Evolutionary conservation across 768 basidiomycete genomes (phyloP), one percentile per base, ranked within the genome.

Genomic region (Amanita polypyramis): DNA sequence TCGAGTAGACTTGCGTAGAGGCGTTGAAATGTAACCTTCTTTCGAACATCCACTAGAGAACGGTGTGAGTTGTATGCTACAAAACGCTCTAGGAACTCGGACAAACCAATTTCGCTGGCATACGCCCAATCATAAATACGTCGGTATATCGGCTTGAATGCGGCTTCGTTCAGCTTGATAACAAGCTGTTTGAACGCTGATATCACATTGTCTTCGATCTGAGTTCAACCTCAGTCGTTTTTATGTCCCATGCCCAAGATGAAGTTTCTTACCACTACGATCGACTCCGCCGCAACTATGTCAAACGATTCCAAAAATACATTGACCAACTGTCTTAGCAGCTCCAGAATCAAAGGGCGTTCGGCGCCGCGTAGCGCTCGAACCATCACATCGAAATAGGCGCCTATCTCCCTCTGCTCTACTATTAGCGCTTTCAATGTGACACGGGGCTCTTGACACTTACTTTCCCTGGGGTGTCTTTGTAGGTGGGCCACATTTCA

Each of bases 81-180:
- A 15, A n/a, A 35, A 25, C 6, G 8, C 2, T 25, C 10, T 17
- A 27, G 29, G n/a, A 42, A 27, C 4, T 8, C 14, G 14, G 6
- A 62, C 70, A 27, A 56, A 81, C 80, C 64, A 20, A 59, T 57
- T 23, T 73, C 74, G 49, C 70, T 68, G 1, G 73, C 75, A 56
- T 93, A 93, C 0, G 92, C 92, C 96, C 96, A 99, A 60, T 99
- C 96, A 57, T 89, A 92, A 49, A 94, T 63, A 46, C 82, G 81
- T 47, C 92, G 80, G 76, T 97, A 95, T 12, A 97, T 68, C 0
- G 95, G 93, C 52, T 80, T 77, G 79, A 99, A 98, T 0, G 84
- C 75, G 0, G 79, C 78, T 56, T 98, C 96, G 58, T 94, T 96
- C 45, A 99, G 70, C 64, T 97, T 97, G 46, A 90, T 79, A 9